Evolutionary conservation across 2,329 filamentous ascomycete species (phyloP).

Genomic region (Trichoderma sp.): DNA sequence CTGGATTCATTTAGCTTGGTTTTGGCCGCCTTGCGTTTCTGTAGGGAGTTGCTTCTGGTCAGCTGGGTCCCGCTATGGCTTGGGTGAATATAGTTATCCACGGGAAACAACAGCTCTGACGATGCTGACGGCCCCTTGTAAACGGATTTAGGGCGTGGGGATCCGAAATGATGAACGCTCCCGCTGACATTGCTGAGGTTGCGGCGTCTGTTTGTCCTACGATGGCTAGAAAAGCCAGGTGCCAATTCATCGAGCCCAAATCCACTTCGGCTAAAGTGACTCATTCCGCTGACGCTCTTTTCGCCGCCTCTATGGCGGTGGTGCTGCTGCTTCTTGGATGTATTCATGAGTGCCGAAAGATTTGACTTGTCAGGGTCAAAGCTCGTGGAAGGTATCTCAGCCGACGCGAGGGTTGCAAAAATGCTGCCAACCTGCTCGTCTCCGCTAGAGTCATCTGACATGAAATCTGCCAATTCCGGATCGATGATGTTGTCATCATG

Average conservation of each 20-base stretch:
- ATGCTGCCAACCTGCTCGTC: conserved; percentile 86
- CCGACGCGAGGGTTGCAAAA: conserved; percentile 71
- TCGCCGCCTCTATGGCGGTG: conserved; percentile 68
- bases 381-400: conserved; percentile 63
- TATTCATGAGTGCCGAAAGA: conserved; percentile 70
- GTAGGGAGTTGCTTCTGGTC: conserved; percentile 81
- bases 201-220: conserved; percentile 67
- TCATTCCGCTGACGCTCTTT: conserved; percentile 71
- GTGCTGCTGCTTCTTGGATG: conserved; percentile 70
- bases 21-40: conserved; percentile 70
- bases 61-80: conserved; percentile 50
- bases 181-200: conserved; percentile 85
- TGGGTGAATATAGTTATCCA: conserved; percentile 47
- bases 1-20: conserved; percentile 86
- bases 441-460: conserved; percentile 93
- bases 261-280: conserved; percentile 65
- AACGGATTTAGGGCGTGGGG: conserved; percentile 64
- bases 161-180: conserved; percentile 65
- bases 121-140: conserved; percentile 58
- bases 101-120: conserved; percentile 52
- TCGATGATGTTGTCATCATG: conserved; percentile 99
- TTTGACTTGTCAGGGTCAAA: conserved; percentile 74
- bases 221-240: conserved; percentile 58
- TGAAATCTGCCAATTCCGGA: conserved; percentile 89
- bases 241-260: conserved; percentile 61